A percentile compares a stretch with the other conserved stretches of the same genome.
phyloP scores from a whole-genome alignment of 140 eudicot genomes.

The Artemisia princeps region DNA sequence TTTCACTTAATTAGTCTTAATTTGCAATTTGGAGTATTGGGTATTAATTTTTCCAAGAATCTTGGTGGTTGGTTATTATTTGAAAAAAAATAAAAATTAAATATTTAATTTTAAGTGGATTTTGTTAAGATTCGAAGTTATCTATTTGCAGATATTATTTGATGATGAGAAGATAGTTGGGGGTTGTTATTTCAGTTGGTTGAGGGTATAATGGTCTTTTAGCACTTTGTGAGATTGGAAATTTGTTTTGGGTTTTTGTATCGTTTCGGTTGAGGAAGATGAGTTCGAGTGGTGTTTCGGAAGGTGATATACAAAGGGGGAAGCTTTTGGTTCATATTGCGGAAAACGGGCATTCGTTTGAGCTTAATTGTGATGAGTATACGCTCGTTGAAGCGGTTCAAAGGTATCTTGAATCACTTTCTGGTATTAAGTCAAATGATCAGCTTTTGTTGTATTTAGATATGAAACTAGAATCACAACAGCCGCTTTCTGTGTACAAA shows the following conservation, averaged over 20 bases:
- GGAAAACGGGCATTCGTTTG: slow-evolving; percentile 84
- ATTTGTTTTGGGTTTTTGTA: slow-evolving; percentile 16
- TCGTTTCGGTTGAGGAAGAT: slow-evolving; percentile 33
- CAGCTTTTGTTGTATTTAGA: slow-evolving; percentile 84
- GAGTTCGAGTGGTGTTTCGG: slow-evolving; percentile 43
- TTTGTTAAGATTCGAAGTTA: too few relatives aligned
- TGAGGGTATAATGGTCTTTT: too few relatives aligned
- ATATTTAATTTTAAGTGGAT: too few relatives aligned
- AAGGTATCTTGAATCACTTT: slow-evolving; percentile 51
- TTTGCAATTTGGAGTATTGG: too few relatives aligned
- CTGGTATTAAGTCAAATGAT: slow-evolving; percentile 57
- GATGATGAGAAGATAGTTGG: too few relatives aligned
- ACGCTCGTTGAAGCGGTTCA: slow-evolving; percentile 71
- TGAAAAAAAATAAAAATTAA: too few relatives aligned
- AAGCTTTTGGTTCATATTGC: slow-evolving; percentile 83
- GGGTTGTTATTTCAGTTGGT: too few relatives aligned
- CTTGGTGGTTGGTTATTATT: too few relatives aligned
- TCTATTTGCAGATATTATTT: too few relatives aligned
- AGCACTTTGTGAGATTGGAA: too few relatives aligned
- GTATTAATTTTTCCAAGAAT: too few relatives aligned
- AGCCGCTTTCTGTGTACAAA: slow-evolving; percentile 63
- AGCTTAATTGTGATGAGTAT: slow-evolving; percentile 72
- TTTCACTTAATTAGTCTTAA: too few relatives aligned
- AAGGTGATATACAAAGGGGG: slow-evolving; percentile 57
- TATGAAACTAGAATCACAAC: slow-evolving; percentile 65